Percentiles rank a stretch among this genome's conserved stretches.
phyloP scores from a whole-genome alignment of 2,329 filamentous ascomycete species.

The Pleomassaria siparia region DNA sequence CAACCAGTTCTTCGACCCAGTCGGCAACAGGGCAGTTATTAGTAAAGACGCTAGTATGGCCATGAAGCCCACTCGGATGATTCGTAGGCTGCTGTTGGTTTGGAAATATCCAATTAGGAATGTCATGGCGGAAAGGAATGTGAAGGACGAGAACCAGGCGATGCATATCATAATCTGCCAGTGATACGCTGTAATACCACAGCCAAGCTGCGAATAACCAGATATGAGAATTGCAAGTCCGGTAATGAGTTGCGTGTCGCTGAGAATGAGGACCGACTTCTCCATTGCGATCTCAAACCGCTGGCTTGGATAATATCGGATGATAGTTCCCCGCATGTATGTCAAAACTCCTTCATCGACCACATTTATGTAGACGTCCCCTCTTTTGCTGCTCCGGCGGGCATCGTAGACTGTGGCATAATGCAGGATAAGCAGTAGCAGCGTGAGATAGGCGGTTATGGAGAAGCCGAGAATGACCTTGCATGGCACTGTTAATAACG shows the following conservation, averaged over 20 bases:
- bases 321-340: slow-evolving; percentile 14
- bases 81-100: slow-evolving; percentile 21
- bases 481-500: not conserved
- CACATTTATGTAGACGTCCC: slow-evolving; percentile 12
- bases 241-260: slow-evolving; percentile 28
- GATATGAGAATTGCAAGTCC: slow-evolving; percentile 24
- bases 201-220: slow-evolving; percentile 25
- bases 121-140: slow-evolving; percentile 20
- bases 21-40: slow-evolving; percentile 25
- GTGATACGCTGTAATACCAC: slow-evolving; percentile 28
- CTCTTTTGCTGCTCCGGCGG: slow-evolving; percentile 3
- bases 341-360: slow-evolving; percentile 18
- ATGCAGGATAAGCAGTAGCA: slow-evolving; percentile 21
- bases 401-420: slow-evolving; percentile 18
- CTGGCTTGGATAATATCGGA: slow-evolving; percentile 22
- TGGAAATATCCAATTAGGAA: slow-evolving; percentile 24
- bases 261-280: slow-evolving; percentile 31
- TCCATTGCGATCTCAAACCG: slow-evolving; percentile 29
- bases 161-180: slow-evolving; percentile 31
- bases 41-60: slow-evolving; percentile 17
- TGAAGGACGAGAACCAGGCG: slow-evolving; percentile 27
- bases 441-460: slow-evolving; percentile 25
- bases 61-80: slow-evolving; percentile 24
- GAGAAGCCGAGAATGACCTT: slow-evolving; percentile 32
- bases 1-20: slow-evolving; percentile 24